Evolutionary conservation across 108 stramenopile genomes (phyloP).

Genomic region (Bacterosira constricta): DNA sequence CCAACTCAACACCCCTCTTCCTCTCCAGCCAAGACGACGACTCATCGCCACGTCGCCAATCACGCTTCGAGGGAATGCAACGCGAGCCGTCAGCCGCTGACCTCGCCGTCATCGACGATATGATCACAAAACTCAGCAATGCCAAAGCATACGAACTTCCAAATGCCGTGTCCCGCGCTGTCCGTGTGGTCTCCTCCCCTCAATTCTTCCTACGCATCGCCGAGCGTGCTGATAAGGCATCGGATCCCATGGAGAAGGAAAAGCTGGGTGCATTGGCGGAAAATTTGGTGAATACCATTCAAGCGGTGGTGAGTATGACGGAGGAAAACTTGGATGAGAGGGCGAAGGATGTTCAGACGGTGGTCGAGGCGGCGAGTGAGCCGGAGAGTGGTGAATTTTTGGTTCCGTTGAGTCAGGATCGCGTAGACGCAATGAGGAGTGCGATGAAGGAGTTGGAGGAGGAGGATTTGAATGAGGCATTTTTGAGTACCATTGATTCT

Average conservation of each 20-base stretch:
- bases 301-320: constrained; percentile 76
- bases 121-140: constrained; percentile 79
- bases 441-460: constrained; percentile 62
- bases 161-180: constrained; percentile 78
- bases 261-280: constrained; percentile 72
- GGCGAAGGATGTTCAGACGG: constrained; percentile 75
- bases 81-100: constrained; percentile 67
- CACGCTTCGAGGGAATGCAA: constrained; percentile 81
- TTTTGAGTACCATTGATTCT: constrained; percentile 82
- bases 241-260: constrained; percentile 54
- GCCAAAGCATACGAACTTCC: constrained; percentile 89
- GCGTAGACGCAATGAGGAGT: constrained; percentile 70
- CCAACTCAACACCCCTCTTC: background rate
- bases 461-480: constrained; percentile 74
- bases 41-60: constrained; percentile 11
- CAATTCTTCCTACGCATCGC: constrained; percentile 89
- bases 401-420: constrained; percentile 72
- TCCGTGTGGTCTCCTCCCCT: constrained; percentile 83
- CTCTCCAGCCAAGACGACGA: constrained; percentile 32
- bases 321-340: constrained; percentile 80
- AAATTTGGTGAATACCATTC: constrained; percentile 74
- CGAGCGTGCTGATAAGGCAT: constrained; percentile 59
- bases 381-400: constrained; percentile 86
- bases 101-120: constrained; percentile 84
- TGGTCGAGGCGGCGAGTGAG: constrained; percentile 85